Evolutionary conservation across 768 basidiomycete genomes (phyloP).

Genomic region (Lactarius tabidus): DNA sequence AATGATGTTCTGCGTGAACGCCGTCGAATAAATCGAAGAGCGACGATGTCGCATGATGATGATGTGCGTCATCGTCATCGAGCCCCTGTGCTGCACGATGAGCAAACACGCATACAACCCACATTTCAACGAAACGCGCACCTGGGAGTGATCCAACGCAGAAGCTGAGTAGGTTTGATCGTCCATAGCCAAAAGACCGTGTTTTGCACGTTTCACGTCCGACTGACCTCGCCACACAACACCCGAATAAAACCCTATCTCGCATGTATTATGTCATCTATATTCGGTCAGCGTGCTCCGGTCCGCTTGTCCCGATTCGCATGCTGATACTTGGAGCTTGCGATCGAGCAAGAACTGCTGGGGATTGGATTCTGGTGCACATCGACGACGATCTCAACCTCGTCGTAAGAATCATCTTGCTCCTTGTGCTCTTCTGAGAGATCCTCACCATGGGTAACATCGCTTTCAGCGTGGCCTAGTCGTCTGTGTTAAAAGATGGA

Average conservation of each 20-base stretch:
- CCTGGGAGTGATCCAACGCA: not conserved
- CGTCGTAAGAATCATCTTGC: no score
- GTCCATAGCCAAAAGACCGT: not conserved
- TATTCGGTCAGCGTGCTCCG: constrained; percentile 27
- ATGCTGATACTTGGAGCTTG: constrained; percentile 36
- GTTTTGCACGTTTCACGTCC: not conserved
- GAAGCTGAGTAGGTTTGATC: not conserved
- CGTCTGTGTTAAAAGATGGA: no score
- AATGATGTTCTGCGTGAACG: not conserved
- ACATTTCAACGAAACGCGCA: no score
- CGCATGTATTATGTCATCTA: not conserved
- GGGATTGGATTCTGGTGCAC: no score
- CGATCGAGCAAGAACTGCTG: constrained; percentile 38
- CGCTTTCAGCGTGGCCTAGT: no score
- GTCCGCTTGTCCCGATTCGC: constrained; percentile 36
- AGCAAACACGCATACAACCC: not conserved
- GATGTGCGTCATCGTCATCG: not conserved
- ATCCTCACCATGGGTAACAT: no score
- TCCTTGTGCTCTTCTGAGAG: no score
- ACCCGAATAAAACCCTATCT: no score
- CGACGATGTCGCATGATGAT: not conserved
- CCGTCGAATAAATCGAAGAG: not conserved
- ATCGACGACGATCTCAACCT: no score
- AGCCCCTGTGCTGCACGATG: not conserved
- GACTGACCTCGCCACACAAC: no score